These are phyloP conservation scores for Babesia ovata DNA, from an alignment of 169 alveolate genomes.

Conservation along the genomic window DNA sequence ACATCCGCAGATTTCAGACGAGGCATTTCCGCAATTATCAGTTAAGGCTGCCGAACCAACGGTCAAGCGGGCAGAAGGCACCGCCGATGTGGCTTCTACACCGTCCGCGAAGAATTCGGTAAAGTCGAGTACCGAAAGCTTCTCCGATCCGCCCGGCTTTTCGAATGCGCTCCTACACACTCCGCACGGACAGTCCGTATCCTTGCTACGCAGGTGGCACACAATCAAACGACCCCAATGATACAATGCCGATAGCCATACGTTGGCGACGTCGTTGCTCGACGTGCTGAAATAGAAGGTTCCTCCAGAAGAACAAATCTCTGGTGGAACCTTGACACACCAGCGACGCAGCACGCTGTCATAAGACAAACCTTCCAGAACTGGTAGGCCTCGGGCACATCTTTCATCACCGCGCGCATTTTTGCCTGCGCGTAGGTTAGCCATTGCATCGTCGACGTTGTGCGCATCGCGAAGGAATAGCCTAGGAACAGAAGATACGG, in stretches of 20 bases:
- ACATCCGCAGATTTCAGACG: not conserved
- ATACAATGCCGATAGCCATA: slow-evolving; percentile 29
- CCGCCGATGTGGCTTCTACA: slow-evolving; percentile 1
- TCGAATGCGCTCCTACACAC: slow-evolving; percentile 10
- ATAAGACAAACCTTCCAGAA: slow-evolving; percentile 4
- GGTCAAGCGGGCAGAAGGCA: not conserved
- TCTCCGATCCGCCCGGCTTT: not conserved
- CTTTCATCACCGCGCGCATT: not conserved
- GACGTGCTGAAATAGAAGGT: slow-evolving; percentile 16
- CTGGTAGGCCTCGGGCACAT: slow-evolving; percentile 4
- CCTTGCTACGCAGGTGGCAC: slow-evolving; percentile 24
- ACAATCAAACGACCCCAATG: slow-evolving; percentile 22
- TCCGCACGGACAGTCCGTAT: slow-evolving; percentile 11
- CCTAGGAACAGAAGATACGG: not conserved
- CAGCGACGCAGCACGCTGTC: slow-evolving; percentile 16
- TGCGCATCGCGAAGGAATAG: slow-evolving; percentile 9
- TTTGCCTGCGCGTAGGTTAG: not conserved
- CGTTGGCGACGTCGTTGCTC: not conserved
- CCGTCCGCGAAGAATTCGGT: slow-evolving; percentile 21
- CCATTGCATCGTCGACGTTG: slow-evolving; percentile 8
- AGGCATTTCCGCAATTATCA: not conserved
- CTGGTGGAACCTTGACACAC: slow-evolving; percentile 29
- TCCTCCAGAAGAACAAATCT: slow-evolving; percentile 11
- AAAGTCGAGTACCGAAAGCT: slow-evolving; percentile 13
- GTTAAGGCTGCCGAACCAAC: not conserved